Base-by-base conservation (phyloP, 257 asterid genomes). In the Solanum appendiculatum region DNA sequence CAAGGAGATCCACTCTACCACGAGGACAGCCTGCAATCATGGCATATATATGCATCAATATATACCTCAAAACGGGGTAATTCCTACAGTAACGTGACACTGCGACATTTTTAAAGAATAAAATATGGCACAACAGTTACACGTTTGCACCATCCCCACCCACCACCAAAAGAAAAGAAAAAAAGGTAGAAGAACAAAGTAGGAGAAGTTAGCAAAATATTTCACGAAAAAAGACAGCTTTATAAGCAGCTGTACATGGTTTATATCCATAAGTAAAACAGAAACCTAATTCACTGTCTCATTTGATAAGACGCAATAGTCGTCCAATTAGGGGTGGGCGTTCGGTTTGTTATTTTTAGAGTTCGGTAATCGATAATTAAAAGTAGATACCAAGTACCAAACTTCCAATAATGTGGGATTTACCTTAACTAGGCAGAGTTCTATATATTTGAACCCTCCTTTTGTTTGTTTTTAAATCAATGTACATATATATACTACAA, bases 11-110 rank as follows among this genome's bases (percentile, higher is more conserved):
- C 91, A 86, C 82, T 89, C 91, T 86, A 42, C 87, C 89, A 46
- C 85, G 84, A 6, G 64, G 84, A 34, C 90, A 90, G 56, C 96
- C 98, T 94, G 94, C 87, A 89, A 78, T 78, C 84, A 78, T 29
- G 63, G 83, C 84, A 78, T 77, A 84, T 72, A 51, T 16, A n/a
- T 78, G 25, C 48, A 48, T 89, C 89, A 89, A 86, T 78, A 77
- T 86, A 46, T 51, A 86, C 66, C 58, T 69, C 72, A 23, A 72
- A 51, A 77, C 13, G 29, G 56, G 5, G 46, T 4, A 27, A 39
- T 42, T 44, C 11, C 31, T 36, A 42, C 15, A 73, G 60, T 40
- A 64, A 82, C 73, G 2, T 56, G 31, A 31, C 34, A 46, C 16
- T 20, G 12, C 3, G 82, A 73, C 31, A 31, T 23, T 73, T 70